phyloP scores from a whole-genome alignment of 345 rosid species.

The Capsella bursapastoris region DNA sequence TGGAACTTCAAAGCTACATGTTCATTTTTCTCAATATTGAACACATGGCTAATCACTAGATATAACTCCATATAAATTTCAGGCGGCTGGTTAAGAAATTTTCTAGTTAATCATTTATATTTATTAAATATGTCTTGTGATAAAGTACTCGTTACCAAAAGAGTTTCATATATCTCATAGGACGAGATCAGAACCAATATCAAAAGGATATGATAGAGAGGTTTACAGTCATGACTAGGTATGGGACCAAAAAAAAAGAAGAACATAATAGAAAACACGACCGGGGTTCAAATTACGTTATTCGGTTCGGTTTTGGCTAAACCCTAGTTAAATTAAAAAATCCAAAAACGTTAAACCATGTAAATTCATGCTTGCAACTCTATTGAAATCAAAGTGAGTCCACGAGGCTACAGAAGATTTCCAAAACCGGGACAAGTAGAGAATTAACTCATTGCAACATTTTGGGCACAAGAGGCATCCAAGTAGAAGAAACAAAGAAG shows the following conservation, averaged over 20 bases:
- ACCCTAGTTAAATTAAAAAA: not conserved
- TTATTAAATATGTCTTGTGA: no score
- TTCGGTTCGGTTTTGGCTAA: not conserved
- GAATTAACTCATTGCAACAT: constrained; percentile 23
- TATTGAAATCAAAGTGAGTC: constrained; percentile 3
- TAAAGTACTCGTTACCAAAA: no score
- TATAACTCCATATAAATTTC: not conserved
- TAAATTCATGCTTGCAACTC: not conserved
- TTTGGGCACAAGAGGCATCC: constrained; percentile 23
- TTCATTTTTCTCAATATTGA: constrained; percentile 19
- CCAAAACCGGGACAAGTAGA: constrained; percentile 30
- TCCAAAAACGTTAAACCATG: constrained; percentile 6
- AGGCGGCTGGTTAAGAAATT: no score
- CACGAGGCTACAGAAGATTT: constrained; percentile 12
- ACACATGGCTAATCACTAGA: constrained; percentile 21
- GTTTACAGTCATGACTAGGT: not conserved
- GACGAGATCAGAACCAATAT: not conserved
- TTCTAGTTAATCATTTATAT: no score
- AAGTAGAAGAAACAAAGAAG: constrained; percentile 25
- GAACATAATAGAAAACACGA: not conserved
- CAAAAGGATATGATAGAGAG: not conserved
- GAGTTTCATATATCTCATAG: no score
- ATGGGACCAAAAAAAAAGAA: constrained; percentile 4
- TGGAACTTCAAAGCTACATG: constrained; percentile 26
- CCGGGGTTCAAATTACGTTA: not conserved